A percentile compares a stretch with the other conserved stretches of the same genome.
These are phyloP conservation scores for Pythium coloratum DNA, from an alignment of 352 stramenopile genomes.

Conservation along the genomic window DNA sequence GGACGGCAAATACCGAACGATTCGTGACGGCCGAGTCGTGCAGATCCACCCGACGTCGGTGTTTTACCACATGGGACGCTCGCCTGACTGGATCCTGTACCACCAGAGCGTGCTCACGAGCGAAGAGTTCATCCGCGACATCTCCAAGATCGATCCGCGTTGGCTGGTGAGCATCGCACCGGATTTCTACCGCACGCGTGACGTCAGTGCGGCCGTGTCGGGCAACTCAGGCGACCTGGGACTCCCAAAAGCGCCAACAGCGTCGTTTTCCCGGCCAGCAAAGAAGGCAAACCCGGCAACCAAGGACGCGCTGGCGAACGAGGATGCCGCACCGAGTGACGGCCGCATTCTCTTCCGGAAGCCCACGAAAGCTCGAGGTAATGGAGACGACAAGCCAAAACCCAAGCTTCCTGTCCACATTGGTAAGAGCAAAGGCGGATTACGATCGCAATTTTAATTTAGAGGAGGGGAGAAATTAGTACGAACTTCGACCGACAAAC, in stretches of 20 bases:
- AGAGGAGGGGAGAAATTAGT: no score
- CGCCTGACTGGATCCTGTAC: conserved; percentile 98
- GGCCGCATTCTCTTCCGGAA: conserved; percentile 79
- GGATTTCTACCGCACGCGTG: conserved; percentile 73
- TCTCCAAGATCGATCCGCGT: conserved; percentile 69
- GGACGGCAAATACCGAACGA: conserved; percentile 59
- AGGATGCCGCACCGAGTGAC: conserved; percentile 17
- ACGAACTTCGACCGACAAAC: not conserved
- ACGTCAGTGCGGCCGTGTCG: conserved; percentile 64
- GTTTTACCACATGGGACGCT: conserved; percentile 67
- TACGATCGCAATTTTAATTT: conserved; percentile 75
- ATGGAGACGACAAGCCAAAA: conserved; percentile 33
- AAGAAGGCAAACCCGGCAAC: conserved; percentile 23
- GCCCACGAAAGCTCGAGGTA: conserved; percentile 27
- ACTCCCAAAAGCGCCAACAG: conserved; percentile 42
- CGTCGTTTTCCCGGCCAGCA: not conserved
- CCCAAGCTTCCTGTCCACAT: conserved; percentile 72
- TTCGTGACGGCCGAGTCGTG: conserved; percentile 66
- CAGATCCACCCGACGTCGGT: conserved; percentile 78
- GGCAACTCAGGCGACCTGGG: conserved; percentile 69
- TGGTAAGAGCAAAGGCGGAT: conserved; percentile 78
- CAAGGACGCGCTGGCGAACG: not conserved
- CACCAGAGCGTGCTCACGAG: conserved; percentile 98
- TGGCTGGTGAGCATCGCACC: conserved; percentile 69
- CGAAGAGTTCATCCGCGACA: conserved; percentile 91